A percentile compares a stretch with the other conserved stretches of the same genome.
Evolutionary conservation across 176 grass and related monocot genomes (phyloP).

Genomic region (Bromus sterilis): DNA sequence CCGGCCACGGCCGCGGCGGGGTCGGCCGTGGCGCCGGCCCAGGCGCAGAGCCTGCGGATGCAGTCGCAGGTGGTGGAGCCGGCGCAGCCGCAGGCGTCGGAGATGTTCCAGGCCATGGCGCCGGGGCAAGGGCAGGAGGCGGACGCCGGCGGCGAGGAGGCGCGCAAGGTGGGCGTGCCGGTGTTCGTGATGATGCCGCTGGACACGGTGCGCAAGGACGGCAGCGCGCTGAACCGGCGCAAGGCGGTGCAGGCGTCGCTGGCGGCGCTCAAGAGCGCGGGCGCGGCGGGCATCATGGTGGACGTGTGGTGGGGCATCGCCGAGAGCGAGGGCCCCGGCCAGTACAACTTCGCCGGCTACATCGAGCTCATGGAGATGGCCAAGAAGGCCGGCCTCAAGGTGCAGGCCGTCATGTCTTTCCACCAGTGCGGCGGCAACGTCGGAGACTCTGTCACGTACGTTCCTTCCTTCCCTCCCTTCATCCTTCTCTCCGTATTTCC

Average conservation of each 20-base stretch:
- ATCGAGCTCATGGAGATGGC: conserved; percentile 71
- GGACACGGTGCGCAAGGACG: conserved; percentile 41
- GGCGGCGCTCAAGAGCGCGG: conserved; percentile 45
- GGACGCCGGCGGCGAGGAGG: background rate
- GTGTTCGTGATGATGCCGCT: conserved; percentile 71
- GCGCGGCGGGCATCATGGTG: conserved; percentile 52
- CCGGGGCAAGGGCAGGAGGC: conserved; percentile 15
- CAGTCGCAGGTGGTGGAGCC: conserved; percentile 16
- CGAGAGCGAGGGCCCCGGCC: conserved; percentile 38
- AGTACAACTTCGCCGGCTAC: conserved; percentile 59
- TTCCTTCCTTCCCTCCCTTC: background rate
- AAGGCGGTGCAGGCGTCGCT: conserved; percentile 48
- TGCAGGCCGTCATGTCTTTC: conserved; percentile 97
- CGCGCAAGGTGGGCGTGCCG: conserved; percentile 31
- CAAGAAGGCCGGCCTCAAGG: conserved; percentile 56
- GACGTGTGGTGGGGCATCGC: conserved; percentile 70
- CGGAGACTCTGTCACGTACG: conserved; percentile 18
- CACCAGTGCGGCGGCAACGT: conserved; percentile 95
- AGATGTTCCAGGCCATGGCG: conserved; percentile 28
- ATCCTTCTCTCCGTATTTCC: background rate
- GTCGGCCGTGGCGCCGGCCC: background rate
- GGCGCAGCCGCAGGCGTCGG: background rate
- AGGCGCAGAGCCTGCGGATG: background rate
- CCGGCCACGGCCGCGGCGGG: background rate
- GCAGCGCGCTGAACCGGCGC: conserved; percentile 34